Conservation (phyloP, 1,139 yeast species). For the Yamadazyma friedrichii region DNA sequence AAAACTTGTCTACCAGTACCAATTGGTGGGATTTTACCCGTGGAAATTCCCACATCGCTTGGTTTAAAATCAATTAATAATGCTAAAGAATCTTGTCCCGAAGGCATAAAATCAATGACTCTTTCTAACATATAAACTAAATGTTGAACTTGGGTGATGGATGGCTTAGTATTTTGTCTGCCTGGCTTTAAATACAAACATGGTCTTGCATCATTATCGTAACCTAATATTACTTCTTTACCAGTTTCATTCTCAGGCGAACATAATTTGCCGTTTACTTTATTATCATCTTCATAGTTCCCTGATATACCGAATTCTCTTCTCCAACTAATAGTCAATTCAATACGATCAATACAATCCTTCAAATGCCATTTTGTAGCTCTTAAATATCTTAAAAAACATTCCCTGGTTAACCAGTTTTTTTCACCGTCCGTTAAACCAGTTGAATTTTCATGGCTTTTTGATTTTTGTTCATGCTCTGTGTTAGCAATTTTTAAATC, state of each 20-base stretch:
- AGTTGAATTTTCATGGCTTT: slow-evolving; percentile 4
- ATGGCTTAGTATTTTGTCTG: slow-evolving; percentile 47
- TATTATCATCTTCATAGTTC: slow-evolving; percentile 31
- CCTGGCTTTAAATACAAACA: slow-evolving; percentile 51
- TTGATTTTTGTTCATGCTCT: slow-evolving; percentile 35
- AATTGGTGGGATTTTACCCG: slow-evolving; percentile 79
- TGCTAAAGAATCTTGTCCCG: slow-evolving; percentile 50
- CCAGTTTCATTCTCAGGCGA: slow-evolving; percentile 46
- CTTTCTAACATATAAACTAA: slow-evolving; percentile 50
- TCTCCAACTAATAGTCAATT: slow-evolving; percentile 47
- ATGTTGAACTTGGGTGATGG: slow-evolving; percentile 46
- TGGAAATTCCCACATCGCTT: slow-evolving; percentile 47
- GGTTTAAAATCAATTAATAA: slow-evolving; percentile 48
- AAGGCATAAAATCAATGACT: slow-evolving; percentile 49
- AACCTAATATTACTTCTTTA: slow-evolving; percentile 47
- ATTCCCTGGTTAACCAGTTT: slow-evolving; percentile 49
- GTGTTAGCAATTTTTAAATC: slow-evolving; percentile 37
- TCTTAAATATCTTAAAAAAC: slow-evolving; percentile 45
- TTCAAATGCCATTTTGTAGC: slow-evolving; percentile 46
- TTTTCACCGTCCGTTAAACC: slow-evolving; percentile 31
- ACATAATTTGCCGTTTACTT: slow-evolving; percentile 23
- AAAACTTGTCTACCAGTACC: slow-evolving; percentile 73
- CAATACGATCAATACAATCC: slow-evolving; percentile 42
- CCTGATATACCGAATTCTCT: slow-evolving; percentile 43
- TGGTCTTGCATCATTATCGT: slow-evolving; percentile 47